Percentiles rank a stretch among this genome's conserved stretches.
These are phyloP conservation scores for Tolypocladium inflatum DNA, from an alignment of 2,329 filamentous ascomycete genomes.

Conservation along the genomic window DNA sequence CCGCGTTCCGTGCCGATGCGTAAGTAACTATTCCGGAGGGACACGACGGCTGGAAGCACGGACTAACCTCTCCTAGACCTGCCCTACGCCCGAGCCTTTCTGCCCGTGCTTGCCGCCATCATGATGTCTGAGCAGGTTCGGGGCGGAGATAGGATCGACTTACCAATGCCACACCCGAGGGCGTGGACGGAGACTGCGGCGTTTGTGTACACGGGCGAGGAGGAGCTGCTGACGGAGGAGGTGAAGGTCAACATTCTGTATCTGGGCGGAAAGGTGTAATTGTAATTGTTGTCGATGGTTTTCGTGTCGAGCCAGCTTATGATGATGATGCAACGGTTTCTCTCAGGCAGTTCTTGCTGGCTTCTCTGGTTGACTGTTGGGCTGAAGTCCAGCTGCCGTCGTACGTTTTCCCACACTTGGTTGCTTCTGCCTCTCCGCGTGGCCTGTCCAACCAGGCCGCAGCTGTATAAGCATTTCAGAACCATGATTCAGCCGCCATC, in stretches of 20 bases:
- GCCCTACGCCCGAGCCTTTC: slow-evolving; percentile 20
- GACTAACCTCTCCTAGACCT: slow-evolving; percentile 12
- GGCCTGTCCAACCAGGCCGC: neutral
- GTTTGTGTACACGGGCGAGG: slow-evolving; percentile 44
- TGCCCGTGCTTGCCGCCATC: slow-evolving; percentile 45
- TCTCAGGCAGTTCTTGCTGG: neutral
- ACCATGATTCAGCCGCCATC: neutral
- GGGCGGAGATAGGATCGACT: slow-evolving; percentile 43
- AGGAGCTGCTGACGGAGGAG: slow-evolving; percentile 30
- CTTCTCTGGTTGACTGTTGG: neutral
- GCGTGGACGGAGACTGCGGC: slow-evolving; percentile 46
- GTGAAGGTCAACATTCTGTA: slow-evolving; percentile 44
- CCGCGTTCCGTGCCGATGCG: slow-evolving; percentile 5
- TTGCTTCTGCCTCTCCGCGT: neutral
- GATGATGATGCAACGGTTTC: neutral
- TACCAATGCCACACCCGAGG: slow-evolving; percentile 47
- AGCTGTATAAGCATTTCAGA: neutral
- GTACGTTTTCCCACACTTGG: neutral
- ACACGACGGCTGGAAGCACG: neutral
- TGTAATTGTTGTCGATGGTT: slow-evolving; percentile 12
- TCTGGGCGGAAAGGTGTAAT: slow-evolving; percentile 38
- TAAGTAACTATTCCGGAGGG: slow-evolving; percentile 1
- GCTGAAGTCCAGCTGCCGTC: neutral
- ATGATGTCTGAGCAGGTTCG: slow-evolving; percentile 43
- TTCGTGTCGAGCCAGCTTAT: too few relatives aligned